phyloP scores from a whole-genome alignment of 208 protist genomes.

The Trypanosoma congolense region DNA sequence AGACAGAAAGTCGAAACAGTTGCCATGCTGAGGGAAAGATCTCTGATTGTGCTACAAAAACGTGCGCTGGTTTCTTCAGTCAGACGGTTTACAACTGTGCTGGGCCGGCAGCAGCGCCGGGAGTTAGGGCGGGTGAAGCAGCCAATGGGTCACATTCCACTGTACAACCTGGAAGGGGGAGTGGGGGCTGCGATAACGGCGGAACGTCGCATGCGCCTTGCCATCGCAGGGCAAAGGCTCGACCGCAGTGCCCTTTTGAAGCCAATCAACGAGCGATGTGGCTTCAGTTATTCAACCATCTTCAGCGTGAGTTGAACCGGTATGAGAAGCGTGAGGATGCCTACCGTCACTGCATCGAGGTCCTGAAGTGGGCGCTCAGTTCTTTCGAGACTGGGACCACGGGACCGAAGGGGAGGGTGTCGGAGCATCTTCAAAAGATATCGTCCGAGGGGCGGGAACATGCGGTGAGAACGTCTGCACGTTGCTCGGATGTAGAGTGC shows the following conservation, averaged over 20 bases:
- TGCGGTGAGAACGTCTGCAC: slow-evolving; percentile 5
- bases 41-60: too few species aligned
- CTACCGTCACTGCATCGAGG: slow-evolving; percentile 54
- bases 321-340: slow-evolving; percentile 38
- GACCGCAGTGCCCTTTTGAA: background rate
- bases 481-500: slow-evolving; percentile 1
- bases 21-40: too few species aligned
- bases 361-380: slow-evolving; percentile 36
- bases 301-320: slow-evolving; percentile 50
- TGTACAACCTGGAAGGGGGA: too few species aligned
- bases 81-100: too few species aligned
- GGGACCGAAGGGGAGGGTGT: slow-evolving; percentile 1
- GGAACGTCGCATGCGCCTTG: too few species aligned
- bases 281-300: slow-evolving; percentile 23
- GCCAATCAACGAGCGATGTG: slow-evolving; percentile 9
- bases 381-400: slow-evolving; percentile 21
- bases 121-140: too few species aligned
- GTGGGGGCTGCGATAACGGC: too few species aligned
- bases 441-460: slow-evolving; percentile 13
- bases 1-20: too few species aligned
- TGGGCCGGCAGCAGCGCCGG: too few species aligned
- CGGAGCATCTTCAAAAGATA: slow-evolving; percentile 6
- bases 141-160: too few species aligned
- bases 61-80: too few species aligned
- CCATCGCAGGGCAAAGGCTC: too few species aligned